Conservation (phyloP, 768 basidiomycete species). For the Solioccasus polychromus region DNA sequence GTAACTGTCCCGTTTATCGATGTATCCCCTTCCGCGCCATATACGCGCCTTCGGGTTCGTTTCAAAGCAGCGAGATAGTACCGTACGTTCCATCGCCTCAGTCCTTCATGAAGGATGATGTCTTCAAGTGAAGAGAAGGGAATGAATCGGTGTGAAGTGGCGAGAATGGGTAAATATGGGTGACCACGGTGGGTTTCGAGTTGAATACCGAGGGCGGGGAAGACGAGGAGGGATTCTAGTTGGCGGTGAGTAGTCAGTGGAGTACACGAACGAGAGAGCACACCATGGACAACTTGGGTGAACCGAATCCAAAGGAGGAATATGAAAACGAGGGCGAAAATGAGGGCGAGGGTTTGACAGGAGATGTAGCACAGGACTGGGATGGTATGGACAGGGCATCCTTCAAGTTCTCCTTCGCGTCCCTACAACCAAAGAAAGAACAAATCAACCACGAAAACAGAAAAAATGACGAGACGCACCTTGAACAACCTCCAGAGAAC, state of each 20-base stretch:
- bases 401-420: no score
- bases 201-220: constrained; percentile 70
- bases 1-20: background rate
- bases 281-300: constrained; percentile 51
- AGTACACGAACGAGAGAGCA: background rate
- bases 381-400: no score
- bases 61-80: constrained; percentile 59
- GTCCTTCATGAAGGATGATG: constrained; percentile 70
- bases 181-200: constrained; percentile 68
- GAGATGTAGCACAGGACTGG: no score
- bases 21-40: background rate
- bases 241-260: background rate
- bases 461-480: no score
- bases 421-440: no score
- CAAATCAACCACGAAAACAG: no score
- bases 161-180: constrained; percentile 28
- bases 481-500: no score
- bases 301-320: constrained; percentile 35
- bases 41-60: constrained; percentile 2
- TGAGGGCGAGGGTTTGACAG: background rate
- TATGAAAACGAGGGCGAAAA: constrained; percentile 14
- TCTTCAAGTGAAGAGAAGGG: constrained; percentile 53
- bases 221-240: constrained; percentile 65
- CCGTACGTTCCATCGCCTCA: constrained; percentile 67
- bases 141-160: constrained; percentile 52